Evolutionary conservation across 306 rosid species (phyloP).

Genomic region (Neltuma alba): DNA sequence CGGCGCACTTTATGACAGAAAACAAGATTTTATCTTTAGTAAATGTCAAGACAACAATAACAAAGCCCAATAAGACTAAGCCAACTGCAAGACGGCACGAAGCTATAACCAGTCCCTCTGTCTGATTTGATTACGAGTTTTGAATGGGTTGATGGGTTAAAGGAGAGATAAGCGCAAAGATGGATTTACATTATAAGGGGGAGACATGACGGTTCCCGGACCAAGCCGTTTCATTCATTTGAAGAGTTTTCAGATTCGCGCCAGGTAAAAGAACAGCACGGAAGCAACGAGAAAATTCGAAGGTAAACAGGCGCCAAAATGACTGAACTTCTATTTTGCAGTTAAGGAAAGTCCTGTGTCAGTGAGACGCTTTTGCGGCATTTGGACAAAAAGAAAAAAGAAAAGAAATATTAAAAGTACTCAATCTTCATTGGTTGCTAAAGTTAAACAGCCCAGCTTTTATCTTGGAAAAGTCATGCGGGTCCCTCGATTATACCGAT

Average conservation of each 20-base stretch:
- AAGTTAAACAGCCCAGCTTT: constrained; percentile 37
- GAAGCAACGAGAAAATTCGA: constrained; percentile 29
- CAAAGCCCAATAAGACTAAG: too few species aligned
- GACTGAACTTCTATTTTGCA: not conserved
- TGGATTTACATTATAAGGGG: not conserved
- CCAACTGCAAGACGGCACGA: too few species aligned
- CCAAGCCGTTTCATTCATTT: constrained; percentile 22
- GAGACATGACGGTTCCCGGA: not conserved
- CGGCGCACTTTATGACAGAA: not conserved
- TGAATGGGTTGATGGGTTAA: too few species aligned
- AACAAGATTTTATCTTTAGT: not conserved
- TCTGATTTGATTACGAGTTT: too few species aligned
- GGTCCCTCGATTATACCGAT: constrained; percentile 20
- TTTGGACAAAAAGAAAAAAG: too few species aligned
- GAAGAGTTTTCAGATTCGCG: constrained; percentile 26
- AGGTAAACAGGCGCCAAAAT: constrained; percentile 32
- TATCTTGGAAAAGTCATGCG: constrained; percentile 28
- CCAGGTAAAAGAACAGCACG: constrained; percentile 22
- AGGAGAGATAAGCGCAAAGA: too few species aligned
- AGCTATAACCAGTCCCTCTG: too few species aligned
- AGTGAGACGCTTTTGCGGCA: not conserved
- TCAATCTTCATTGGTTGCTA: constrained; percentile 29
- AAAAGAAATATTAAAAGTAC: not conserved
- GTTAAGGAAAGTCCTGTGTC: constrained; percentile 26
- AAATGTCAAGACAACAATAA: too few species aligned